These are phyloP conservation scores for Penstemon barbatus DNA, from an alignment of 257 asterid genomes.

Conservation along the genomic window DNA sequence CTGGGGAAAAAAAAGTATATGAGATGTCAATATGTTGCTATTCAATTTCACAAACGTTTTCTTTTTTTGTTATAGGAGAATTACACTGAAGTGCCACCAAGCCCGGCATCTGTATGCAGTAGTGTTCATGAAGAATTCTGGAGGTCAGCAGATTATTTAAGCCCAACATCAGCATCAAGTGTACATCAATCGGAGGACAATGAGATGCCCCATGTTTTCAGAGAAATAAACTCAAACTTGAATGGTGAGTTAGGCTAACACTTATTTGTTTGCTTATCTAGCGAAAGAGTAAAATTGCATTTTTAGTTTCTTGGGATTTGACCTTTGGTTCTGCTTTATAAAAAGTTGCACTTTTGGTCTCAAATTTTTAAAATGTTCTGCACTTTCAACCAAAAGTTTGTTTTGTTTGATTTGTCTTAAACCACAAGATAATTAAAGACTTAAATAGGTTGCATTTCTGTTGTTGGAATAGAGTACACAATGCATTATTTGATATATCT, in stretches of 20 bases:
- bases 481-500: not conserved
- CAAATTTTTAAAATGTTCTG: too few species aligned
- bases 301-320: too few species aligned
- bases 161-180: slow-evolving; percentile 67
- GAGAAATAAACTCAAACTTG: slow-evolving; percentile 85
- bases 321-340: too few species aligned
- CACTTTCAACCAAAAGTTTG: too few species aligned
- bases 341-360: too few species aligned
- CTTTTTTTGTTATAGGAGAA: slow-evolving; percentile 62
- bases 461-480: not conserved
- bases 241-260: slow-evolving; percentile 53
- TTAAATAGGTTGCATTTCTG: too few species aligned
- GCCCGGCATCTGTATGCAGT: slow-evolving; percentile 98
- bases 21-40: slow-evolving; percentile 10
- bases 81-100: slow-evolving; percentile 96
- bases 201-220: slow-evolving; percentile 65
- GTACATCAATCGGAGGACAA: slow-evolving; percentile 59
- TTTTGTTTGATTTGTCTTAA: too few species aligned
- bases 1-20: slow-evolving; percentile 3
- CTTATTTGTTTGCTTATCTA: not conserved
- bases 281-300: too few species aligned
- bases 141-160: slow-evolving; percentile 63
- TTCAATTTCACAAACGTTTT: slow-evolving; percentile 10
- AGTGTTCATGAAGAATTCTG: slow-evolving; percentile 71
- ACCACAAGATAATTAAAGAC: too few species aligned